These are phyloP conservation scores for Suhomyces atakaporum DNA, from an alignment of 1,139 yeast species.

Conservation along the genomic window DNA sequence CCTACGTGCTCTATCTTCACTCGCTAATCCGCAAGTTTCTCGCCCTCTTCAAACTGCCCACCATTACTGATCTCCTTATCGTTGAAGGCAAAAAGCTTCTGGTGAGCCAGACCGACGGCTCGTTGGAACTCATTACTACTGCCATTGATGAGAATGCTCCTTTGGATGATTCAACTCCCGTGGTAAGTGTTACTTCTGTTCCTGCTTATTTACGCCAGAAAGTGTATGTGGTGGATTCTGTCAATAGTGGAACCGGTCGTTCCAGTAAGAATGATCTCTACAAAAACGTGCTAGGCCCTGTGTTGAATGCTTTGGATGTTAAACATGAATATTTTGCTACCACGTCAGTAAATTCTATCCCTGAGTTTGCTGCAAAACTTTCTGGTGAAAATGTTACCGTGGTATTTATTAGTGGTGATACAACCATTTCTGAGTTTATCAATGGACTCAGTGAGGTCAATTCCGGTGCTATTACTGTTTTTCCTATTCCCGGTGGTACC, in stretches of 20 bases:
- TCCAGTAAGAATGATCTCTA: slow-evolving; percentile 40
- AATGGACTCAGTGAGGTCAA: slow-evolving; percentile 43
- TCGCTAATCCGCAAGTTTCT: slow-evolving; percentile 2
- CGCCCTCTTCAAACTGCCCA: slow-evolving; percentile 3
- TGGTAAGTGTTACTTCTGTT: slow-evolving; percentile 1
- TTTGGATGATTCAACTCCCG: not conserved
- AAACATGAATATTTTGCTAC: slow-evolving; percentile 45
- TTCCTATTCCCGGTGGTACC: slow-evolving; percentile 77
- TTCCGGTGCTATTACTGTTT: slow-evolving; percentile 30
- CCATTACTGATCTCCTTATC: slow-evolving; percentile 4
- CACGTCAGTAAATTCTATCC: slow-evolving; percentile 31
- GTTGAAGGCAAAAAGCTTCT: slow-evolving; percentile 8
- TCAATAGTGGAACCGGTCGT: slow-evolving; percentile 59
- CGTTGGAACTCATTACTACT: slow-evolving; percentile 3
- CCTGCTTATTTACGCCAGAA: slow-evolving; percentile 8
- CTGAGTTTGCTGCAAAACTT: slow-evolving; percentile 34
- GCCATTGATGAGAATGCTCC: not conserved
- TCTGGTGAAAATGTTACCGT: slow-evolving; percentile 35
- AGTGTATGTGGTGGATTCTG: slow-evolving; percentile 50
- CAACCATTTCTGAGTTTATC: slow-evolving; percentile 75
- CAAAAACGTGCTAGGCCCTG: slow-evolving; percentile 43
- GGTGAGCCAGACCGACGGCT: slow-evolving; percentile 3
- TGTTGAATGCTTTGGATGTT: slow-evolving; percentile 40
- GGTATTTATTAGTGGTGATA: slow-evolving; percentile 79
- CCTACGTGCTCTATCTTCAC: slow-evolving; percentile 7